Percentiles rank a stretch among this genome's conserved stretches.
phyloP scores from a whole-genome alignment of 2,329 filamentous ascomycete genomes.

The Ascochyta pisi region DNA sequence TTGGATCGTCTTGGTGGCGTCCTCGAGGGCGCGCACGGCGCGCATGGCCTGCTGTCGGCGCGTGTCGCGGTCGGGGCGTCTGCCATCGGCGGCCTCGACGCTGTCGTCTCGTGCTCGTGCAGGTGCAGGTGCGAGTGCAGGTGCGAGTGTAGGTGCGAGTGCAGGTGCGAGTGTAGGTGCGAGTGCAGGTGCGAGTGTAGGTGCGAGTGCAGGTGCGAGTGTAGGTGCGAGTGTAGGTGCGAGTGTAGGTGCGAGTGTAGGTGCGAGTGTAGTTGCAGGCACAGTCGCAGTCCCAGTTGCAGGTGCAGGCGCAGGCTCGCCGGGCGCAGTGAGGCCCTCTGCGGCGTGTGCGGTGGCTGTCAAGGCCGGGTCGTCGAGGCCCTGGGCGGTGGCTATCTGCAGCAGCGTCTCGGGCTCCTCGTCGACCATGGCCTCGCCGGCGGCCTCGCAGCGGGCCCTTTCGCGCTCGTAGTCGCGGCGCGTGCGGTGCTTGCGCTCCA shows the following conservation, averaged over 20 bases:
- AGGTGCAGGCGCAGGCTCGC: slow-evolving; percentile 13
- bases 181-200: no score
- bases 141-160: background rate
- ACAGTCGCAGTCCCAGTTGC: no score
- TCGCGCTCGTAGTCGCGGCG: slow-evolving; percentile 59
- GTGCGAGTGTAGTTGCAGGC: no score
- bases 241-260: background rate
- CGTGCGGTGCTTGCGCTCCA: slow-evolving; percentile 71
- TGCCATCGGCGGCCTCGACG: slow-evolving; percentile 74
- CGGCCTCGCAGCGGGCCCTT: slow-evolving; percentile 64
- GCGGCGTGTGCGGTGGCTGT: slow-evolving; percentile 21
- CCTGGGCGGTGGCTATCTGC: slow-evolving; percentile 30
- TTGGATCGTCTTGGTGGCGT: slow-evolving; percentile 42
- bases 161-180: background rate
- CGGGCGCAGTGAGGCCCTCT: slow-evolving; percentile 14
- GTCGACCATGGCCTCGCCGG: slow-evolving; percentile 70
- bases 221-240: no score
- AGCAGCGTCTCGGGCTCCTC: slow-evolving; percentile 50
- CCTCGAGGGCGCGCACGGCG: slow-evolving; percentile 47
- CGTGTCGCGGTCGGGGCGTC: slow-evolving; percentile 74
- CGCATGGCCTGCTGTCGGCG: slow-evolving; percentile 58
- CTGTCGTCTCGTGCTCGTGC: slow-evolving; percentile 64
- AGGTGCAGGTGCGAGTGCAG: slow-evolving; percentile 2
- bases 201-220: background rate
- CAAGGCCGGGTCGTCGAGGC: slow-evolving; percentile 23